phyloP scores from a whole-genome alignment of 345 rosid species.

The Sapria himalayana region DNA sequence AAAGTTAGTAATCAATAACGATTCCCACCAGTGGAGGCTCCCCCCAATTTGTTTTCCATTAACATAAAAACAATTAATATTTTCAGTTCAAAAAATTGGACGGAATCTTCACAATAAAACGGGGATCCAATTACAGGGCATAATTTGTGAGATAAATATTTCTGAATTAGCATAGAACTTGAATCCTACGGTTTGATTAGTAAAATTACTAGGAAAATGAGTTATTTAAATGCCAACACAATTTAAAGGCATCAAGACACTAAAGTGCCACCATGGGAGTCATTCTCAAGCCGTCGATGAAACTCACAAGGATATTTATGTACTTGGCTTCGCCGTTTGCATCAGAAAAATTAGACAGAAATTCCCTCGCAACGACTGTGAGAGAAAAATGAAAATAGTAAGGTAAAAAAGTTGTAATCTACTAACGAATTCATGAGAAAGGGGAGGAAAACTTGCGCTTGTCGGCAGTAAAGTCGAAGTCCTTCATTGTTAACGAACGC shows the following conservation, averaged over 20 bases:
- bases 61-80: too few species aligned
- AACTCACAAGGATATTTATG: constrained; percentile 60
- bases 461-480: constrained; percentile 33
- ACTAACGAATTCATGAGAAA: neutral
- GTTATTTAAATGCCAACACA: too few species aligned
- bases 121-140: neutral
- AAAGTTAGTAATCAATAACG: too few species aligned
- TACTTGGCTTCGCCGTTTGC: constrained; percentile 60
- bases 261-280: too few species aligned
- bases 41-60: too few species aligned
- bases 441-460: constrained; percentile 18
- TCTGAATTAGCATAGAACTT: too few species aligned
- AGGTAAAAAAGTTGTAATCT: neutral
- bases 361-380: constrained; percentile 56
- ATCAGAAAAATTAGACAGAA: constrained; percentile 47
- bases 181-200: too few species aligned
- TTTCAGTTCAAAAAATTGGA: neutral
- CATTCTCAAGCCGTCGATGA: too few species aligned
- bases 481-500: constrained; percentile 31
- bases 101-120: neutral
- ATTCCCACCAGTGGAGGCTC: too few species aligned
- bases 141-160: too few species aligned
- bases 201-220: too few species aligned
- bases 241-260: too few species aligned
- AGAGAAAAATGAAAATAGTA: neutral